These are phyloP conservation scores for Mycena galopus DNA, from an alignment of 768 basidiomycete species.

Conservation along the genomic window DNA sequence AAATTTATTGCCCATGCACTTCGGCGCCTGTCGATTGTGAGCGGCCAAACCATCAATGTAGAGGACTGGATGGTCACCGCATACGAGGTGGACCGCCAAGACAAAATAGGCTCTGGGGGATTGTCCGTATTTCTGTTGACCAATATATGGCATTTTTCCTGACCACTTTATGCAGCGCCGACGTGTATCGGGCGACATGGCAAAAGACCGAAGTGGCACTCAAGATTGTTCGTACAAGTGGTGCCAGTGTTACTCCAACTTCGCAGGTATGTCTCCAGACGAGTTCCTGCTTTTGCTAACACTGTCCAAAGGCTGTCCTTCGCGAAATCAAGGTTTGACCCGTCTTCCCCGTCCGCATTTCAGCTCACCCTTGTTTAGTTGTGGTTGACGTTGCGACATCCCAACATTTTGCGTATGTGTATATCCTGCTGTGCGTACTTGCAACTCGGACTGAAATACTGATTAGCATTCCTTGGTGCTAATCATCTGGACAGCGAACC, in stretches of 20 bases:
- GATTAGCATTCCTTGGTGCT: slow-evolving; percentile 28
- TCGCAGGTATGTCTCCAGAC: background rate
- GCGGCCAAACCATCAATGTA: background rate
- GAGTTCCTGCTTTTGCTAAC: background rate
- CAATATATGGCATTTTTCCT: background rate
- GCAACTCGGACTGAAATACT: background rate
- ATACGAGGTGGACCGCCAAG: slow-evolving; percentile 54
- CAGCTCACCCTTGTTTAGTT: slow-evolving; percentile 10
- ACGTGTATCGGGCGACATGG: slow-evolving; percentile 33
- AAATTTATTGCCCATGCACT: background rate
- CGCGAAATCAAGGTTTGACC: background rate
- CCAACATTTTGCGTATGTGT: slow-evolving; percentile 14
- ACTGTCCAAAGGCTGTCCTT: background rate
- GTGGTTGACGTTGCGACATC: slow-evolving; percentile 31
- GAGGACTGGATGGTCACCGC: slow-evolving; percentile 28
- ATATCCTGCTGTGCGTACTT: background rate
- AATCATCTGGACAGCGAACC: slow-evolving; percentile 30
- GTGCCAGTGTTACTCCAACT: slow-evolving; percentile 21
- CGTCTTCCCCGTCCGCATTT: background rate
- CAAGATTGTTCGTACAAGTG: slow-evolving; percentile 25
- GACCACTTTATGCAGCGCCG: slow-evolving; percentile 14
- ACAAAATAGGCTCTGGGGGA: slow-evolving; percentile 54
- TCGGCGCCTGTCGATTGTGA: background rate
- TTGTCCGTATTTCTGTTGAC: slow-evolving; percentile 7
- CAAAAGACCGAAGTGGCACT: slow-evolving; percentile 32